Evolutionary conservation across 768 basidiomycete genomes (phyloP).

Genomic region (Tulasnella sp.): DNA sequence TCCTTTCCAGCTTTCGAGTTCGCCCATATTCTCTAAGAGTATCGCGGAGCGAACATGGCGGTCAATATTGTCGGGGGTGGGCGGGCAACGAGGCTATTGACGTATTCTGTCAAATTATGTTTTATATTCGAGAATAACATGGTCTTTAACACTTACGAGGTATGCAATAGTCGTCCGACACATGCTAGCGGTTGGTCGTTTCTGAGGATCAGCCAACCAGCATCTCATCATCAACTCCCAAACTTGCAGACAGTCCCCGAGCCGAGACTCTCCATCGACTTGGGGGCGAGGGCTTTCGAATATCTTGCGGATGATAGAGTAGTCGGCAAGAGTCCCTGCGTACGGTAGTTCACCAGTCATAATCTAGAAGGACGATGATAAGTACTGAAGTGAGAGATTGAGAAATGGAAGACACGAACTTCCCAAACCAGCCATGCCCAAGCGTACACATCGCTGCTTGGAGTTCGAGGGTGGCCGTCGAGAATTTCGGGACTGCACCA

Average conservation of each 20-base stretch:
- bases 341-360: background rate
- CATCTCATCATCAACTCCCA: slow-evolving; percentile 1
- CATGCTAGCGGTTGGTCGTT: background rate
- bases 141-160: background rate
- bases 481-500: slow-evolving; percentile 17
- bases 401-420: background rate
- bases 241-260: background rate
- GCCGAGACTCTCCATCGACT: background rate
- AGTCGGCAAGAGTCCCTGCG: background rate
- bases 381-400: too few relatives aligned
- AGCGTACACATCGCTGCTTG: background rate
- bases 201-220: background rate
- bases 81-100: background rate
- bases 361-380: background rate
- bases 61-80: background rate
- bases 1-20: background rate
- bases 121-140: too few relatives aligned
- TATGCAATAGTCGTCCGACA: background rate
- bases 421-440: slow-evolving; percentile 13
- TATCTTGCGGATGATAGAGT: background rate
- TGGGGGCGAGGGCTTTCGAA: background rate
- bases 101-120: too few relatives aligned
- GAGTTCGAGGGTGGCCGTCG: background rate
- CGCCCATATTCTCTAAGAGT: background rate
- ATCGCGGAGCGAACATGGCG: background rate